phyloP scores from a whole-genome alignment of 148 eudicot species.

The Persicaria maculosa region DNA sequence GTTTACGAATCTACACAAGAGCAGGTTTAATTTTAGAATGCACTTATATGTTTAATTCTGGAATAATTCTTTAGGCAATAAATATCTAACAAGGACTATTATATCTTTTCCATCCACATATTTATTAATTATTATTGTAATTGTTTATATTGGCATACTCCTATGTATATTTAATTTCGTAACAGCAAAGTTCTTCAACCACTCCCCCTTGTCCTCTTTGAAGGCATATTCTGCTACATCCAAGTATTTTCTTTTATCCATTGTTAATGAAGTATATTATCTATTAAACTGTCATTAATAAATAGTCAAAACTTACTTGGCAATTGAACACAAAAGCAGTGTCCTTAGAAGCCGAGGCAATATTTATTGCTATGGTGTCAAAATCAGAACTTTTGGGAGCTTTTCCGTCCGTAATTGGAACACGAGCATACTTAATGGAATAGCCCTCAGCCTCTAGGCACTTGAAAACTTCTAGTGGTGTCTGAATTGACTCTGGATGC shows the following conservation, averaged over 20 bases:
- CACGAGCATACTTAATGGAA: constrained; percentile 88
- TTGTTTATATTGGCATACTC: neutral
- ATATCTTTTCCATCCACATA: neutral
- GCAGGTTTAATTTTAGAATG: neutral
- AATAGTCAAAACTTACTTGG: constrained; percentile 48
- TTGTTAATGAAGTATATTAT: neutral
- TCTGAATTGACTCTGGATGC: constrained; percentile 53
- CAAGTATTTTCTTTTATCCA: neutral
- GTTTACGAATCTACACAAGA: neutral
- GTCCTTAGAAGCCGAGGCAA: constrained; percentile 69
- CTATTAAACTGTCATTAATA: neutral
- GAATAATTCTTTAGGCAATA: neutral
- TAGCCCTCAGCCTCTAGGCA: constrained; percentile 67
- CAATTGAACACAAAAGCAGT: constrained; percentile 97
- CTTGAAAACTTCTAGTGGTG: constrained; percentile 82
- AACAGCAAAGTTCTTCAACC: too few species aligned
- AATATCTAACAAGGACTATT: neutral
- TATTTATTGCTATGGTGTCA: constrained; percentile 62
- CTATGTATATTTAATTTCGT: neutral
- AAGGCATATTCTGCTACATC: neutral
- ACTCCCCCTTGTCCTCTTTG: too few species aligned
- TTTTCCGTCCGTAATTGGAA: constrained; percentile 98
- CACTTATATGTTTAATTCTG: neutral
- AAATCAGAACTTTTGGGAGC: constrained; percentile 98
- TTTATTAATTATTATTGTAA: neutral